phyloP scores from a whole-genome alignment of 2,329 filamentous ascomycete genomes.

The Pestalotiopsis sp. region DNA sequence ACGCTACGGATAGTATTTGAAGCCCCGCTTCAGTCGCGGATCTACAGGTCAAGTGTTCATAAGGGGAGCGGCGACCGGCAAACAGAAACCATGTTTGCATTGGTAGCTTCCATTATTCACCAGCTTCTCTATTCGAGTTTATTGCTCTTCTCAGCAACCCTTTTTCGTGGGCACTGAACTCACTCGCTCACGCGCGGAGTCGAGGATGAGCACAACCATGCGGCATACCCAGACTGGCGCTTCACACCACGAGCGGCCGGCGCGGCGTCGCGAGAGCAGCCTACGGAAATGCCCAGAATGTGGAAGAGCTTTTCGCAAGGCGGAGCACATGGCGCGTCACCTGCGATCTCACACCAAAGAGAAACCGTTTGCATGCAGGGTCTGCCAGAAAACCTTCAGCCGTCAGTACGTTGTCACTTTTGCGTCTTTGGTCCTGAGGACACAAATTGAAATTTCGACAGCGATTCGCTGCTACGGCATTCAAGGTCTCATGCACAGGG shows the following conservation, averaged over 20 bases:
- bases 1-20: no score
- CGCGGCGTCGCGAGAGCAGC: neutral
- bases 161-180: no score
- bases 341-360: neutral
- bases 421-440: neutral
- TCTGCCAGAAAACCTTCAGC: neutral
- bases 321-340: neutral
- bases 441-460: neutral
- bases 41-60: no score
- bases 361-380: neutral
- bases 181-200: no score
- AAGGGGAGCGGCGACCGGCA: no score
- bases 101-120: no score
- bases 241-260: neutral
- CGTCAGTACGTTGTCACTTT: neutral
- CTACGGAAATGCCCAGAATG: neutral
- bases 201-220: no score
- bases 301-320: neutral
- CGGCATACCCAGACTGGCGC: no score
- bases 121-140: no score
- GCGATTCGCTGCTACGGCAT: constrained; percentile 2
- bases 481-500: neutral
- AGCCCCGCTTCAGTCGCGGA: no score
- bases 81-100: no score
- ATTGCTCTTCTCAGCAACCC: no score